Evolutionary conservation across 1,284 basidiomycete genomes (phyloP).

Genomic region (Heterobasidion parviporum): DNA sequence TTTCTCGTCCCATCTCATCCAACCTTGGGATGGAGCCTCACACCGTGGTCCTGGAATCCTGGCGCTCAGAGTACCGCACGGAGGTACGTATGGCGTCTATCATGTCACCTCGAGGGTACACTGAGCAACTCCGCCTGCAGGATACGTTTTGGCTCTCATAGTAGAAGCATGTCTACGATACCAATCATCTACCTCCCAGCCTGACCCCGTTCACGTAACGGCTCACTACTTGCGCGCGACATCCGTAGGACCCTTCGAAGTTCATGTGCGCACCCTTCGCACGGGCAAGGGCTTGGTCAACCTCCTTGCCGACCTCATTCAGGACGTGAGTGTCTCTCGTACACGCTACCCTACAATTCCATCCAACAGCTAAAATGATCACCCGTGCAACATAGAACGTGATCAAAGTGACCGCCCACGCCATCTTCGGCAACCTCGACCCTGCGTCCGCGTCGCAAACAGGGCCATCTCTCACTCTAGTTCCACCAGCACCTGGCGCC

Average conservation of each 20-base stretch:
- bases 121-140: constrained; percentile 20
- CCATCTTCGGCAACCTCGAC: constrained; percentile 45
- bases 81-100: constrained; percentile 28
- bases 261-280: constrained; percentile 38
- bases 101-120: not conserved
- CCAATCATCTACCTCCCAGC: constrained; percentile 37
- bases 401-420: constrained; percentile 40
- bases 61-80: constrained; percentile 38
- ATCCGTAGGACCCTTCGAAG: constrained; percentile 29
- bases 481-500: constrained; percentile 44
- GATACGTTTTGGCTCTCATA: constrained; percentile 47
- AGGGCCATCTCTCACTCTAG: constrained; percentile 21
- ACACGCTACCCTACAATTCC: not conserved
- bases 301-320: constrained; percentile 44
- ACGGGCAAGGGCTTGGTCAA: constrained; percentile 45
- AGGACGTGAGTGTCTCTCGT: constrained; percentile 32
- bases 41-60: not conserved
- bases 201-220: constrained; percentile 49
- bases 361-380: not conserved
- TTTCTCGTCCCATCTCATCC: not conserved
- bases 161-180: constrained; percentile 43
- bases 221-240: constrained; percentile 48
- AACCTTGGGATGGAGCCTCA: not conserved
- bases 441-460: constrained; percentile 14
- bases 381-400: constrained; percentile 24